phyloP scores from a whole-genome alignment of 371 early-diverging fungal genomes.

The Rhizopus delemar region DNA sequence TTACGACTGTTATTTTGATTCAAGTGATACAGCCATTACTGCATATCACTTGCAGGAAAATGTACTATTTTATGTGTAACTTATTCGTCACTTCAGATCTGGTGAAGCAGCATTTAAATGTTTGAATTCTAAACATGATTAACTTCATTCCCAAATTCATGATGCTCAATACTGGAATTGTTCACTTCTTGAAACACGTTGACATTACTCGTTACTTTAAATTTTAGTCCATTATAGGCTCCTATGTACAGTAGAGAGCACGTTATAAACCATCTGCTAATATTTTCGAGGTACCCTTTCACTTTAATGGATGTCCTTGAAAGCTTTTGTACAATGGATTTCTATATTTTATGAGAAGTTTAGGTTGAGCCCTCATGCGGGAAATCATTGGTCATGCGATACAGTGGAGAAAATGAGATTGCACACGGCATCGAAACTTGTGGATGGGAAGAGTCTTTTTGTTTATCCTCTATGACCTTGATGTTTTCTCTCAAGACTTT shows the following conservation, averaged over 20 bases:
- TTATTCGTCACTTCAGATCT: constrained; percentile 58
- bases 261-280: constrained; percentile 94
- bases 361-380: constrained; percentile 84
- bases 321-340: constrained; percentile 93
- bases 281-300: constrained; percentile 83
- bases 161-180: constrained; percentile 95
- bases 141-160: constrained; percentile 99
- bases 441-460: constrained; percentile 97
- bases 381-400: constrained; percentile 98
- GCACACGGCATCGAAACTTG: too few species aligned
- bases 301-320: constrained; percentile 95
- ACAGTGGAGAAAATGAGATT: constrained; percentile 94
- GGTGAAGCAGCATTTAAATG: constrained; percentile 63
- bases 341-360: constrained; percentile 87
- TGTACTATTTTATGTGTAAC: background rate
- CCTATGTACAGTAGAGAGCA: constrained; percentile 89
- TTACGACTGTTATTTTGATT: constrained; percentile 90
- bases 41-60: background rate
- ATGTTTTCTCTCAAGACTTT: constrained; percentile 99
- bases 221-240: constrained; percentile 96
- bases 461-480: constrained; percentile 98
- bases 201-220: constrained; percentile 97
- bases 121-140: constrained; percentile 88
- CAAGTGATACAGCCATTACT: constrained; percentile 61
- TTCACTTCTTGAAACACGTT: constrained; percentile 85